Evolutionary conservation across 2,329 filamentous ascomycete species (phyloP), one percentile per base, ranked within the genome.

Genomic region (Zasmidium citrigriseum): DNA sequence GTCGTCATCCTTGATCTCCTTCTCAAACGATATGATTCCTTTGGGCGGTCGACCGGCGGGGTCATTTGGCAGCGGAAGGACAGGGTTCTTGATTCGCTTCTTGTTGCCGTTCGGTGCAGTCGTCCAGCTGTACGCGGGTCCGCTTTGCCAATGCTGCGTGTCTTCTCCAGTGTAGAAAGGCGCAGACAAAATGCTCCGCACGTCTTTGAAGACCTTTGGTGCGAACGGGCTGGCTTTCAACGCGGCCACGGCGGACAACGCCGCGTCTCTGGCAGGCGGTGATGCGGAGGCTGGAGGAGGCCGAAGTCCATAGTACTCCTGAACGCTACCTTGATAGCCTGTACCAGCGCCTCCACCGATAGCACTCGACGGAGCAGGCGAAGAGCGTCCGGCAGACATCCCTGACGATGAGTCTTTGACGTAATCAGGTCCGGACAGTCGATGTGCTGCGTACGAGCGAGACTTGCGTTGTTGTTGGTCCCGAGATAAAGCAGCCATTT

Each of bases 91-190:
- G 12, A 73, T 67, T 25, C 64, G 62, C 55, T 66, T 69, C 20
- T 64, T 67, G 47, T 59, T 65, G 25, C 77, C 73, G 2, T 73
- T 75, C 1, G 72, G 70, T 67, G 66, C 77, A 71, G 60, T 68
- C 0, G 69, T 70, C 60, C 63, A 68, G 23, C 61, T 66, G 52
- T 68, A 62, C 2, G 58, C 57, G 12, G 65, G 61, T 9, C 68
- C 65, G n/a, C 67, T 66, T 57, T 75, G 73, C 71, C 72, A 77
- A 67, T 57, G 77, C 71, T 46, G 72, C 66, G 82, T 78, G 24
- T 96, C 91, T 27, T 95, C 89, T 2, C 90, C 91, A 38, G 91
- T 88, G 67, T 95, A 89, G 67, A 98, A 98, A 29, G 88, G 86
- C 2, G 86, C 84, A 44, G 87, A 91, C 3, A 90, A 84, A 68